Evolutionary conservation across 208 protist species (phyloP).

Genomic region (Novymonas esmeraldas): DNA sequence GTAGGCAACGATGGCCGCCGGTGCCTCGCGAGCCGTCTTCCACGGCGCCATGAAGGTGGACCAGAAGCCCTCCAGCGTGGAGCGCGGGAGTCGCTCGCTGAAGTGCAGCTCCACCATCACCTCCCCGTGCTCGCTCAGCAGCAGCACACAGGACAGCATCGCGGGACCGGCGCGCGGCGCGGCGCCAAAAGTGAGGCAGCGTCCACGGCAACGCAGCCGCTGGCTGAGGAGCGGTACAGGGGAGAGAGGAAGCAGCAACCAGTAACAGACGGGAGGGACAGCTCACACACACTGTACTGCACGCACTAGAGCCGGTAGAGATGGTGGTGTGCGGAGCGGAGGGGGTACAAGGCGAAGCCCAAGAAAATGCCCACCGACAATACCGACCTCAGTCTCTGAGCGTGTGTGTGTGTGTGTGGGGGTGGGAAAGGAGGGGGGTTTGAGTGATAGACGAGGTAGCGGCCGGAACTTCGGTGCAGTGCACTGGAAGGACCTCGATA

Average conservation of each 20-base stretch:
- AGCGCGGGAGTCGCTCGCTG: conserved; percentile 66
- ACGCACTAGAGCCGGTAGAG: background rate
- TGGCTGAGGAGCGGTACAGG: background rate
- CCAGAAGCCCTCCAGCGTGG: conserved; percentile 79
- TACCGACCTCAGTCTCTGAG: no score
- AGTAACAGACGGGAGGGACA: background rate
- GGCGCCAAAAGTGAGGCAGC: background rate
- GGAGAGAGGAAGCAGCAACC: background rate
- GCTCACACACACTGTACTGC: background rate
- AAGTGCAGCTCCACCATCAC: conserved; percentile 92
- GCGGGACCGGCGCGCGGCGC: background rate
- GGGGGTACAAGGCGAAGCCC: no score
- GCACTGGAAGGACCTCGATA: no score
- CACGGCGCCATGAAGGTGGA: conserved; percentile 50
- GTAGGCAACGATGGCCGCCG: conserved; percentile 55
- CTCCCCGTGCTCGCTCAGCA: conserved; percentile 76
- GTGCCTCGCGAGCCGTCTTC: conserved; percentile 38
- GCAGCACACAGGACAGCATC: conserved; percentile 81
- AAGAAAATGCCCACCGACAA: no score
- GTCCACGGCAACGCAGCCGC: background rate
- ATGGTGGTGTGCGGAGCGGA: no score
- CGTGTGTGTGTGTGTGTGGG: no score
- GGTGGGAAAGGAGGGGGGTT: no score
- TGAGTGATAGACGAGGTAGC: no score
- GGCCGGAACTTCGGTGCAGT: no score